Conservation (phyloP, 139 green algal genomes). For the Picochlorum costavermella region DNA sequence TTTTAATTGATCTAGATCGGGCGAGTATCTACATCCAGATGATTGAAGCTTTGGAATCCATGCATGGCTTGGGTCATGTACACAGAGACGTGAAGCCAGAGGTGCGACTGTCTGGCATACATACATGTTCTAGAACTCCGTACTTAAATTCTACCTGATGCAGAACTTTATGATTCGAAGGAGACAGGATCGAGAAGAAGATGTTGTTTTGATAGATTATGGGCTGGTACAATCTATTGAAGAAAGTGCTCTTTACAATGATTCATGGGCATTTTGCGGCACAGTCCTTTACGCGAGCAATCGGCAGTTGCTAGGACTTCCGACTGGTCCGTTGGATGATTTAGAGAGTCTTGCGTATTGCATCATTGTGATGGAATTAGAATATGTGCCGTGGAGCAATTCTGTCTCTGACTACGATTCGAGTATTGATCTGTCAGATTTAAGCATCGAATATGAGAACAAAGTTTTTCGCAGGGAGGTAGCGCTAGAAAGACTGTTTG, state of each 20-base stretch:
- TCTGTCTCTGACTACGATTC: background rate
- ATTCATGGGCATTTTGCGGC: constrained; percentile 5
- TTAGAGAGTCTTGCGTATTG: constrained; percentile 39
- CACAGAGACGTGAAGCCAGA: constrained; percentile 40
- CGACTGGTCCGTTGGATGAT: constrained; percentile 28
- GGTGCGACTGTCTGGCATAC: background rate
- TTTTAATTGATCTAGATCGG: too few relatives aligned
- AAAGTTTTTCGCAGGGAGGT: too few relatives aligned
- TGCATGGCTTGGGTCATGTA: constrained; percentile 23
- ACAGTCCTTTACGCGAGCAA: constrained; percentile 32
- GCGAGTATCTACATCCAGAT: background rate
- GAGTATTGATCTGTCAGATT: too few relatives aligned
- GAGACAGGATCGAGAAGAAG: background rate
- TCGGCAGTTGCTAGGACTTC: constrained; percentile 7
- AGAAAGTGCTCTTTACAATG: background rate
- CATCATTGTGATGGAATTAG: constrained; percentile 28
- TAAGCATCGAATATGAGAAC: too few relatives aligned
- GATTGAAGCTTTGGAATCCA: constrained; percentile 26
- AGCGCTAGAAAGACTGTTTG: too few relatives aligned
- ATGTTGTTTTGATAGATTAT: constrained; percentile 3
- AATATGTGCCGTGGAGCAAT: background rate
- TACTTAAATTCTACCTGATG: background rate
- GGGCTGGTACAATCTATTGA: background rate
- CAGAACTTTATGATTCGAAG: constrained; percentile 2
- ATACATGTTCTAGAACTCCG: background rate